These are phyloP conservation scores for Colletotrichum acutatum DNA, from an alignment of 2,329 filamentous ascomycete species.

Conservation along the genomic window DNA sequence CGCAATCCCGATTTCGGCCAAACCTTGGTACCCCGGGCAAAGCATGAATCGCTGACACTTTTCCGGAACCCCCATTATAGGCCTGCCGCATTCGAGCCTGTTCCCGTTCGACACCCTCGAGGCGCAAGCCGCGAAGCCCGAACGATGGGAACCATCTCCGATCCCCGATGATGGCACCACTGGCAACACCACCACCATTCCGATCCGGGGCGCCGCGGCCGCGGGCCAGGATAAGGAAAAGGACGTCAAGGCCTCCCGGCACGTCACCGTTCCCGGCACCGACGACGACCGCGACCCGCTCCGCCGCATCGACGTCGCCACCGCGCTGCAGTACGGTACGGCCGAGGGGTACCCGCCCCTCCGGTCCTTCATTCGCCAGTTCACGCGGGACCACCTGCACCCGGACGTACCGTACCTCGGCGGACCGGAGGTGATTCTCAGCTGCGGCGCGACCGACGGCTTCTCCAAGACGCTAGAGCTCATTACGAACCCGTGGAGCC, in stretches of 20 bases:
- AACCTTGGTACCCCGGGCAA: neutral
- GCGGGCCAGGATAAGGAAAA: neutral
- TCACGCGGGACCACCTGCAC: constrained; percentile 80
- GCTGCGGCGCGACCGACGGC: constrained; percentile 87
- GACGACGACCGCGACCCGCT: constrained; percentile 66
- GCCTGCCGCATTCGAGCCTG: constrained; percentile 81
- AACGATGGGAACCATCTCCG: constrained; percentile 78
- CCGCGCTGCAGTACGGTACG: constrained; percentile 89
- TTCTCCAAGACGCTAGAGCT: constrained; percentile 82
- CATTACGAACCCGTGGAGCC: constrained; percentile 80
- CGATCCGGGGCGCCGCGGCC: constrained; percentile 17
- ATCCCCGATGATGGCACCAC: constrained; percentile 50
- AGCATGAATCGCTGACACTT: constrained; percentile 14
- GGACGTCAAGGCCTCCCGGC: constrained; percentile 48
- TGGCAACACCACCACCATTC: constrained; percentile 43
- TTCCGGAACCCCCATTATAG: constrained; percentile 52
- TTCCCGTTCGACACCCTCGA: constrained; percentile 95
- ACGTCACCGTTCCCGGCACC: constrained; percentile 75
- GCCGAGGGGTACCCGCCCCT: constrained; percentile 85
- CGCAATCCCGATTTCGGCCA: neutral
- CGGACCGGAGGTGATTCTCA: constrained; percentile 82
- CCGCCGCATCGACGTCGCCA: constrained; percentile 81
- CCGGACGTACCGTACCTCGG: constrained; percentile 82
- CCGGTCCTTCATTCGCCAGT: constrained; percentile 81
- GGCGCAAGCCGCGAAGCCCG: constrained; percentile 78